phyloP scores from a whole-genome alignment of 2,329 filamentous ascomycete genomes.

The Trichoderma sp. region DNA sequence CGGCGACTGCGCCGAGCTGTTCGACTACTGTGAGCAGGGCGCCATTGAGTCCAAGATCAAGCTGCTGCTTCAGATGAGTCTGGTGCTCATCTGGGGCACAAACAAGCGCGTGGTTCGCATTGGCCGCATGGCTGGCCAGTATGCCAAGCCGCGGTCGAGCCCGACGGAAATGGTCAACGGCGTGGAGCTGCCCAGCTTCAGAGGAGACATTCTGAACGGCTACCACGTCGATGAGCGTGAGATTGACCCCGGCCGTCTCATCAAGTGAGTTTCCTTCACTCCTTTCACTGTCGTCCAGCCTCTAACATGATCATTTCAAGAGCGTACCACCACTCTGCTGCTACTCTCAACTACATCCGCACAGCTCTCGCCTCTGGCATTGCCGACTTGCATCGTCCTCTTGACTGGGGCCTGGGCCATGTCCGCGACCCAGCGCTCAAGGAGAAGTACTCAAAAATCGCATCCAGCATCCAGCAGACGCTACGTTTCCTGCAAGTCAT shows the following conservation, averaged over 20 bases:
- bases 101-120: slow-evolving; percentile 86
- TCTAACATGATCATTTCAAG: slow-evolving; percentile 43
- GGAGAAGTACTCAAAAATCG: slow-evolving; percentile 82
- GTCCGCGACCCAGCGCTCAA: slow-evolving; percentile 83
- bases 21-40: slow-evolving; percentile 89
- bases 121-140: slow-evolving; percentile 95
- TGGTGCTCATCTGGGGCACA: slow-evolving; percentile 89
- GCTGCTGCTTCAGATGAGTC: slow-evolving; percentile 92
- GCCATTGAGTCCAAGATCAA: slow-evolving; percentile 97
- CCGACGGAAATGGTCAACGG: slow-evolving; percentile 83
- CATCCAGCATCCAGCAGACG: slow-evolving; percentile 84
- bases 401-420: slow-evolving; percentile 94
- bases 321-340: slow-evolving; percentile 94
- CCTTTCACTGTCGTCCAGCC: not conserved
- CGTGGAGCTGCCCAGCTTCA: slow-evolving; percentile 82
- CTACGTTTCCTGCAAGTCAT: slow-evolving; percentile 94
- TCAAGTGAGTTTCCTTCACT: slow-evolving; percentile 56
- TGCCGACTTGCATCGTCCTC: slow-evolving; percentile 87
- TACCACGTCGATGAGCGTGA: slow-evolving; percentile 74
- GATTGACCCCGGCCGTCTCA: slow-evolving; percentile 81
- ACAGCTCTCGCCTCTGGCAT: slow-evolving; percentile 83
- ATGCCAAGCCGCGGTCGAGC: slow-evolving; percentile 91
- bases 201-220: slow-evolving; percentile 94
- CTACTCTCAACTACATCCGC: slow-evolving; percentile 91
- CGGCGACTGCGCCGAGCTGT: slow-evolving; percentile 95